Evolutionary conservation across 2,329 filamentous ascomycete species (phyloP), one percentile per base, ranked within the genome.

Genomic region (Rhinocladiella similis): DNA sequence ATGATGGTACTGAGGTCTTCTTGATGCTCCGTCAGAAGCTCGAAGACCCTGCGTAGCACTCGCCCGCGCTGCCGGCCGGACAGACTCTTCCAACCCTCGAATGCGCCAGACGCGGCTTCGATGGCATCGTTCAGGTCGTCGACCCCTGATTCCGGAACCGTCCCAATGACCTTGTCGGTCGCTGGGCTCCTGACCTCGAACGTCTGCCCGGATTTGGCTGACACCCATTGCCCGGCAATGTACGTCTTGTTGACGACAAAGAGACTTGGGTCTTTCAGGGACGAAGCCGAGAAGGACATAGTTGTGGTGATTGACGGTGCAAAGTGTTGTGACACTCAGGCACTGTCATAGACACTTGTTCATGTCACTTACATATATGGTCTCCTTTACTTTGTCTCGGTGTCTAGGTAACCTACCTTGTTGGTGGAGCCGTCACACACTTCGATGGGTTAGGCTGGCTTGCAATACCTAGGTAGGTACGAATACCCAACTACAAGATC

Each of bases 101-200:
- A 78, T 1, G 93, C 92, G 4, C 82, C 82, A 10, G 84, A 81
- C 13, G 94, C 93, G n/a, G 90, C 90, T 55, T 83, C 77, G 70
- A 97, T 95, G 68, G 93, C 93, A 46, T 79, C 79, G 68, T 91
- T 82, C 39, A 89, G 88, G 70, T 97, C 93, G 65, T 83, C 77
- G 60, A 80, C 78, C 65, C 86, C 82, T 79, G 93, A 94, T 69
- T 97, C 75, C 61, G 94, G 91, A 69, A 87, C 87, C n/a, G 84
- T 89, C 57, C 90, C 91, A 65, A 97, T 91, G 27, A 88, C 72
- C 64, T 88, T 82, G 64, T 89, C 89, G 14, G 90, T 90, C 1
- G 90, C 86, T 5, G 93, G 93, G 72, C 97, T 90, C 33, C 16
- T 47, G 58, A 97, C 90, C 70, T 93, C 86, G 72, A 97, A 97